Conservation (phyloP, 208 protist genomes). For the Acanthamoeba sp. region DNA sequence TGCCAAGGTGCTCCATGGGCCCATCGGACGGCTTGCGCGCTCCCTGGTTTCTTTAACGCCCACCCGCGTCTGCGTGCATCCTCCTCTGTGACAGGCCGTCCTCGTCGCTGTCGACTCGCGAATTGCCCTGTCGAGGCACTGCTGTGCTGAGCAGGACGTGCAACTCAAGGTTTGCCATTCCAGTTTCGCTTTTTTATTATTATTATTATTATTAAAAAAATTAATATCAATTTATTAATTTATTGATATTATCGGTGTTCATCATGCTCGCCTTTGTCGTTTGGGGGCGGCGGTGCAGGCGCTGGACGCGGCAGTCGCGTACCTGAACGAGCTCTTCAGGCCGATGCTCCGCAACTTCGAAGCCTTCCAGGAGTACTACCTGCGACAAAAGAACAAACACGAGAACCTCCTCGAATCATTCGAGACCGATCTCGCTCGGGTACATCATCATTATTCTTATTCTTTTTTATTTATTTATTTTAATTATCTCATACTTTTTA, state of each 20-base stretch:
- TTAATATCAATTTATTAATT: too few species aligned
- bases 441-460: not conserved
- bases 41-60: too few species aligned
- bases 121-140: not conserved
- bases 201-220: not conserved
- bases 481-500: not conserved
- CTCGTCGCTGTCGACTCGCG: constrained; percentile 29
- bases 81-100: too few species aligned
- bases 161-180: not conserved
- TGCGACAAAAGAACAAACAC: not conserved
- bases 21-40: too few species aligned
- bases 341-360: not conserved
- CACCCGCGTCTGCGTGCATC: too few species aligned
- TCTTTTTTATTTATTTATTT: too few species aligned
- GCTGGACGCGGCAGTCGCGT: not conserved
- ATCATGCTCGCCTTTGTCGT: not conserved
- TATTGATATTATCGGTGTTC: too few species aligned
- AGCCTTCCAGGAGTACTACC: not conserved
- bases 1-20: constrained; percentile 45
- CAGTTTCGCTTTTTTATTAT: not conserved
- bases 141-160: constrained; percentile 65
- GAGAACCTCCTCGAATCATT: constrained; percentile 39
- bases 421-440: constrained; percentile 12
- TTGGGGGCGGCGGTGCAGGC: not conserved
- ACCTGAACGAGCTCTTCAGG: not conserved